Conservation (phyloP, 1,139 yeast species). For the Taphrina populina region DNA sequence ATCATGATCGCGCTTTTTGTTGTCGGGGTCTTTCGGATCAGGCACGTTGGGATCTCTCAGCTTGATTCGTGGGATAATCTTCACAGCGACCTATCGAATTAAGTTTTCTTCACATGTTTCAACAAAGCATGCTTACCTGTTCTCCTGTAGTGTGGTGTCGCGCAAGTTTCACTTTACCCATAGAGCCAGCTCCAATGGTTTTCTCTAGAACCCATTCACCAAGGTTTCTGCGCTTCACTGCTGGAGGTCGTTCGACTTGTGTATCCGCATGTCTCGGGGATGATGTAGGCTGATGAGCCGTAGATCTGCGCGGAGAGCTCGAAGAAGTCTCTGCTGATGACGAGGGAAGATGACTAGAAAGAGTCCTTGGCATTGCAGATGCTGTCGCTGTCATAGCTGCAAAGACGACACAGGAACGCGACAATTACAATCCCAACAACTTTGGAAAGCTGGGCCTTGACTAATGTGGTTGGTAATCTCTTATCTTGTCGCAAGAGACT, state of each 20-base stretch:
- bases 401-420: too few relatives aligned
- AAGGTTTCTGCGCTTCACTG: conserved; percentile 43
- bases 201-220: conserved; percentile 97
- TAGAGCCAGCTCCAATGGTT: conserved; percentile 96
- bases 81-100: conserved; percentile 48
- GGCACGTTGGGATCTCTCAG: conserved; percentile 14
- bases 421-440: too few relatives aligned
- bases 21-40: conserved; percentile 52
- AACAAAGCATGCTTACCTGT: conserved; percentile 47
- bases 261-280: conserved; percentile 7
- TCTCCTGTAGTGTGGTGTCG: conserved; percentile 78
- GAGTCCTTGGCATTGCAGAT: neutral
- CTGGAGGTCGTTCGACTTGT: conserved; percentile 14
- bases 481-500: too few relatives aligned
- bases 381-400: conserved; percentile 10
- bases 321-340: neutral
- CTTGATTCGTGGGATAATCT: conserved; percentile 46
- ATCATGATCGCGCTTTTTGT: conserved; percentile 66
- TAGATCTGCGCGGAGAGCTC: neutral
- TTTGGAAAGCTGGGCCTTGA: too few relatives aligned
- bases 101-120: neutral
- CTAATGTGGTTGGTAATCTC: too few relatives aligned
- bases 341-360: conserved; percentile 1
- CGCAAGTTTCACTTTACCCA: conserved; percentile 98
- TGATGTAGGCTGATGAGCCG: neutral